These are phyloP conservation scores for Mollisiaceae sp. DNA, from an alignment of 2,329 filamentous ascomycete species.

Conservation along the genomic window DNA sequence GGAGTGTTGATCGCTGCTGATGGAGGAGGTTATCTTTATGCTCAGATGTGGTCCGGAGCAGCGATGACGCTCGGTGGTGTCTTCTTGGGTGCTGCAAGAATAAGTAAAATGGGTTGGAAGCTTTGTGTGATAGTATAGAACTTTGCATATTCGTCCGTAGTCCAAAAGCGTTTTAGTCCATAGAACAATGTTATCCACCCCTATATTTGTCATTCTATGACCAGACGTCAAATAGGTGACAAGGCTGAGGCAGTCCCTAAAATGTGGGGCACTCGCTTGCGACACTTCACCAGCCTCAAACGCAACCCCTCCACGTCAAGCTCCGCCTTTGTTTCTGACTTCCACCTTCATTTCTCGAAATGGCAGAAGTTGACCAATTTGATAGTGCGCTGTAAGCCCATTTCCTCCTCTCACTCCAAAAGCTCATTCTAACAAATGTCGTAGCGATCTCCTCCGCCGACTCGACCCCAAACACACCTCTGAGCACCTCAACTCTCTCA, in stretches of 20 bases:
- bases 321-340: not conserved
- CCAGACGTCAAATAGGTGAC: not conserved
- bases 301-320: constrained; percentile 13
- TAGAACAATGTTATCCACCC: too few species aligned
- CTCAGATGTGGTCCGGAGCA: constrained; percentile 32
- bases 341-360: constrained; percentile 26
- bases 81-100: constrained; percentile 26
- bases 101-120: constrained; percentile 23
- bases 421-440: constrained; percentile 52
- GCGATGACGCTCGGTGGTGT: constrained; percentile 42
- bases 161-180: not conserved
- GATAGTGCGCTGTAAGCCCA: constrained; percentile 44
- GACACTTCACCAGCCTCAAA: constrained; percentile 6
- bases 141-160: not conserved
- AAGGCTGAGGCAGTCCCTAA: not conserved
- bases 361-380: constrained; percentile 44
- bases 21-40: constrained; percentile 31
- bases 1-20: constrained; percentile 34
- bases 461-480: constrained; percentile 94
- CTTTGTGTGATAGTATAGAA: constrained; percentile 16
- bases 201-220: not conserved
- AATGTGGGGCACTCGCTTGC: constrained; percentile 6
- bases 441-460: constrained; percentile 94
- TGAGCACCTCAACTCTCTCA: constrained; percentile 85
- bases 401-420: not conserved